These are phyloP conservation scores for Forsythia viridissima DNA, from an alignment of 257 asterid genomes.

Conservation along the genomic window DNA sequence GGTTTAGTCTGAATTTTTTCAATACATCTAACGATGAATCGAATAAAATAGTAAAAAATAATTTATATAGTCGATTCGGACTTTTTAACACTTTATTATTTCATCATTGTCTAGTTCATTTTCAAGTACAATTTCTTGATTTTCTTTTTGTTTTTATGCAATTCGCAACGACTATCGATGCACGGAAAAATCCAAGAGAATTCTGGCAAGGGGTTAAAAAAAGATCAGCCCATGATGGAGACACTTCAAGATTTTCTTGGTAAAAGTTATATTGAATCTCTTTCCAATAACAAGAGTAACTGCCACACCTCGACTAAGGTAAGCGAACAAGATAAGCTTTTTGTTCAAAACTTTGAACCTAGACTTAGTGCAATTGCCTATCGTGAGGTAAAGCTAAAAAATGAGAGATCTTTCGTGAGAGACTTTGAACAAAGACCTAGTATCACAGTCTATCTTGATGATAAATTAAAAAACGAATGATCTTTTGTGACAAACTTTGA, in stretches of 20 bases:
- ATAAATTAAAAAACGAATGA: neutral
- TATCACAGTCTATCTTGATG: neutral
- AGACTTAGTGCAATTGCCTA: slow-evolving; percentile 9
- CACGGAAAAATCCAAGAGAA: slow-evolving; percentile 33
- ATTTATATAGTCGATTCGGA: too few relatives aligned
- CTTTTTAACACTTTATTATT: neutral
- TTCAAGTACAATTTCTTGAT: neutral
- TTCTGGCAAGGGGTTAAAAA: slow-evolving; percentile 26
- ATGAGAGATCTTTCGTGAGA: neutral
- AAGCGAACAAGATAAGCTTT: neutral
- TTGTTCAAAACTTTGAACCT: slow-evolving; percentile 24
- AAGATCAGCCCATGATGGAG: slow-evolving; percentile 14
- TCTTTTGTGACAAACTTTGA: slow-evolving; percentile 13
- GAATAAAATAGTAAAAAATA: too few relatives aligned
- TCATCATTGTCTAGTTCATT: neutral
- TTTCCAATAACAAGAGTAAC: neutral
- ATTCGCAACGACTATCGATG: slow-evolving; percentile 29
- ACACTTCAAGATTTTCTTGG: slow-evolving; percentile 10
- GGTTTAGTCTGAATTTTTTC: neutral
- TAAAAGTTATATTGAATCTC: slow-evolving; percentile 1
- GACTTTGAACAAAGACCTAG: slow-evolving; percentile 28
- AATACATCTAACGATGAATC: neutral
- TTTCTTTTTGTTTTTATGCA: slow-evolving; percentile 4
- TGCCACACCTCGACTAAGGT: slow-evolving; percentile 12
- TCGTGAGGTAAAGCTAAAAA: neutral